Evolutionary conservation across 208 protist species (phyloP).

Genomic region (Kentomonas sorsogonicus): DNA sequence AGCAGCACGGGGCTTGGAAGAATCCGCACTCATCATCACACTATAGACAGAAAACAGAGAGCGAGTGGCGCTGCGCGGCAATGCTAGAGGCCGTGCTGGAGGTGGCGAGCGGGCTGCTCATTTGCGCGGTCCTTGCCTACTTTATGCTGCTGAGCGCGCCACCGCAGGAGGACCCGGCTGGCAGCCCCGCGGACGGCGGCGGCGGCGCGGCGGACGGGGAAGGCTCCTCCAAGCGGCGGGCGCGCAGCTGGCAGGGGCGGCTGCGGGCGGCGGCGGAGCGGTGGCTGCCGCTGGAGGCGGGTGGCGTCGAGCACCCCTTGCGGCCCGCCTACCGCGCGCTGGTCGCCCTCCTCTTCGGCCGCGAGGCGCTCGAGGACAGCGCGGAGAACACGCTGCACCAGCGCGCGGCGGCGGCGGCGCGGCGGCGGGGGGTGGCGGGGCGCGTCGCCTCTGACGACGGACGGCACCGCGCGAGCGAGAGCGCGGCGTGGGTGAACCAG

Average conservation of each 20-base stretch:
- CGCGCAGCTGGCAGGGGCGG: background rate
- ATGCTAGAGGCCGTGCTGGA: slow-evolving; percentile 64
- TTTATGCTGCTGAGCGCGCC: slow-evolving; percentile 63
- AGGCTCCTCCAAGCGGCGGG: background rate
- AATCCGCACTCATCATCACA: background rate
- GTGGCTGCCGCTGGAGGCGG: background rate
- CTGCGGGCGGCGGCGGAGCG: slow-evolving; percentile 9
- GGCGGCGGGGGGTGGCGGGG: background rate
- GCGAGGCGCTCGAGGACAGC: background rate
- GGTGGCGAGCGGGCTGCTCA: slow-evolving; percentile 44
- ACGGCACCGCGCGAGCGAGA: slow-evolving; percentile 20
- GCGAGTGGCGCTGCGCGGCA: too few species aligned
- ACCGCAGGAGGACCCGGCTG: slow-evolving; percentile 25
- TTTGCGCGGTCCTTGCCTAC: slow-evolving; percentile 48
- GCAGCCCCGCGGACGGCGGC: background rate
- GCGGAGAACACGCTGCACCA: background rate
- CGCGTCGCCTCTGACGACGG: background rate
- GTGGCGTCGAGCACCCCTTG: slow-evolving; percentile 1
- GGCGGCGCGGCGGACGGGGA: background rate
- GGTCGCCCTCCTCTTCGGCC: background rate
- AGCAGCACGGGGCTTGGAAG: too few species aligned
- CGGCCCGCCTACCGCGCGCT: background rate
- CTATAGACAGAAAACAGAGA: background rate
- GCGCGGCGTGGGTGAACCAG: slow-evolving; percentile 59
- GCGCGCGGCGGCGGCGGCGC: background rate